Percentiles rank a stretch among this genome's conserved stretches.
Conservation (phyloP, 352 stramenopile genomes). For the Phytophthora litchii region DNA sequence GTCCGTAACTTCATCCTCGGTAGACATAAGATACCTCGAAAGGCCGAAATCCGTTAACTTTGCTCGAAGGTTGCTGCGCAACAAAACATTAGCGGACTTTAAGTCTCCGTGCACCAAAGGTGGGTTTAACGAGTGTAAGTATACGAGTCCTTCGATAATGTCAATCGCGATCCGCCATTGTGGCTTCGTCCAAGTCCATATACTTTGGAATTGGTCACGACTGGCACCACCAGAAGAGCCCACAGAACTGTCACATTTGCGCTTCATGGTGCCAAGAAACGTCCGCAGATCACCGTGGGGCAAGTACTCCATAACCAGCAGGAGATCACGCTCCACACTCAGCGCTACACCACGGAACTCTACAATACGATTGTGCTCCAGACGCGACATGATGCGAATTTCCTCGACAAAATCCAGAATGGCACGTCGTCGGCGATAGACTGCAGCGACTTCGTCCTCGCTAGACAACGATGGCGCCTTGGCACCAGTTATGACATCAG, state of each 20-base stretch:
- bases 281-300: slow-evolving; percentile 52
- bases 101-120: slow-evolving; percentile 47
- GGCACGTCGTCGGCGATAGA: slow-evolving; percentile 19
- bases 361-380: slow-evolving; percentile 60
- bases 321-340: slow-evolving; percentile 45
- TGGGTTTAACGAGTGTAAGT: slow-evolving; percentile 50
- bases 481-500: slow-evolving; percentile 16
- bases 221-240: slow-evolving; percentile 4
- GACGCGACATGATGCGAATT: slow-evolving; percentile 49
- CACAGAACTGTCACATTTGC: slow-evolving; percentile 18
- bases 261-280: slow-evolving; percentile 39
- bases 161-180: slow-evolving; percentile 54
- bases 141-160: slow-evolving; percentile 53
- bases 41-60: slow-evolving; percentile 56
- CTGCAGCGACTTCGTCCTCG: slow-evolving; percentile 8
- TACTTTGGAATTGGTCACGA: slow-evolving; percentile 34
- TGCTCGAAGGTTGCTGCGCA: slow-evolving; percentile 38
- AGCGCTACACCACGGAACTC: slow-evolving; percentile 55
- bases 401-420: slow-evolving; percentile 57
- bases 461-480: slow-evolving; percentile 7
- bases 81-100: slow-evolving; percentile 47
- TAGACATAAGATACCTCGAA: slow-evolving; percentile 32
- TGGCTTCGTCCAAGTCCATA: slow-evolving; percentile 49
- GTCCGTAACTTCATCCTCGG: slow-evolving; percentile 8
- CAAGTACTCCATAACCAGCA: slow-evolving; percentile 63